These are phyloP conservation scores for Metschnikowia baotianmanensis DNA, from an alignment of 805 yeast species.

Conservation along the genomic window DNA sequence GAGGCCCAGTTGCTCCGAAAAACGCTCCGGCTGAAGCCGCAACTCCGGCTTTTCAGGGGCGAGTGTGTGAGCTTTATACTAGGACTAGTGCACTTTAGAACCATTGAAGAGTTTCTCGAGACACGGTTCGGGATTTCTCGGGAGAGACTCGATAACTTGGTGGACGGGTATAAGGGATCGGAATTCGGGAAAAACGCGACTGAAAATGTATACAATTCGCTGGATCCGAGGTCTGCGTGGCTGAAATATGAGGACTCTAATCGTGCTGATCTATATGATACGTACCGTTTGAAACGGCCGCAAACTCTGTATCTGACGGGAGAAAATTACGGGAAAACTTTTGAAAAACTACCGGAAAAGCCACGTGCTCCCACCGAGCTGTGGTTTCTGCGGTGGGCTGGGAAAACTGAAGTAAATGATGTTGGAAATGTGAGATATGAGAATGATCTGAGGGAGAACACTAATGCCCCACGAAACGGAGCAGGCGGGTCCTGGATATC, in stretches of 20 bases:
- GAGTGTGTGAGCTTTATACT: constrained; percentile 17
- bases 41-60: constrained; percentile 11
- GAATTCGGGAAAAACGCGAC: neutral
- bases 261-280: neutral
- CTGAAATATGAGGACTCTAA: neutral
- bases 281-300: neutral
- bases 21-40: constrained; percentile 12
- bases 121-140: constrained; percentile 5
- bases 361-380: neutral
- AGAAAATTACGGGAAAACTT: neutral
- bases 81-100: constrained; percentile 13
- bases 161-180: constrained; percentile 1
- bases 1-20: constrained; percentile 12
- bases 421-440: too few species aligned
- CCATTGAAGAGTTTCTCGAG: constrained; percentile 11
- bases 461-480: too few species aligned
- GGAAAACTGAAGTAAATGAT: neutral
- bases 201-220: neutral
- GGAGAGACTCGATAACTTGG: constrained; percentile 1
- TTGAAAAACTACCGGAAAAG: too few species aligned
- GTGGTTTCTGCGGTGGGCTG: neutral
- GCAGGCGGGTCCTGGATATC: neutral
- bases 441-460: too few species aligned
- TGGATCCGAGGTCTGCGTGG: neutral
- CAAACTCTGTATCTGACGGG: too few species aligned